Evolutionary conservation across 2,329 filamentous ascomycete species (phyloP), one percentile per base, ranked within the genome.

Genomic region (Pseudogymnoascus sp.): DNA sequence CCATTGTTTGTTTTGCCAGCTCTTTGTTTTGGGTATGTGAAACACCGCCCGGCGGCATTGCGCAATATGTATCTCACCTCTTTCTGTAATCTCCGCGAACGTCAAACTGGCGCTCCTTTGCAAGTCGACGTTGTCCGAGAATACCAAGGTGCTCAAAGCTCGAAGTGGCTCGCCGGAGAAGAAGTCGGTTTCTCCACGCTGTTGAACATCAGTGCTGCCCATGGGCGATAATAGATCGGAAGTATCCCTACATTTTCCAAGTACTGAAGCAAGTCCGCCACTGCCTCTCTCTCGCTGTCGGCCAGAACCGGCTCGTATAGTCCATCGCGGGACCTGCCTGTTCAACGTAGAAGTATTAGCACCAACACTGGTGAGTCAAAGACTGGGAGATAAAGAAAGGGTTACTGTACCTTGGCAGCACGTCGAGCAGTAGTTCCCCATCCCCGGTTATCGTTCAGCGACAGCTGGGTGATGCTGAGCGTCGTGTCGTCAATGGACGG

Each of bases 91-190:
- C 76, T 99, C 95, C 65, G 95, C 95, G 82, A 99, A 99, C 2
- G 95, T 99, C 76, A 99, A 84, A 76, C 93, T 97, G 62, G 95
- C 95, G 78, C 95, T 97, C 69, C 95, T 86, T 79, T 99, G 95
- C 62, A 99, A 83, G 76, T 99, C 95, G 75, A 99, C 93, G 79
- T 99, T 99, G 77, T 97, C 93, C 64, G 95, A 99, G 76, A 96
- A 99, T 64, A 99, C 95, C 26, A 99, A 84, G 11, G 93, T 99
- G 77, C 91, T 97, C 64, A 99, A 80, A 53, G 95, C 93, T 77
- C 90, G 89, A 64, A 99, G 86, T 53, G 95, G 95, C 74, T 97
- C 93, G 77, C 95, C 95, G 38, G 90, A 88, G 78, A 99, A 99
- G 85, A 99, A 99, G 77, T 99, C 93, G 71, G 93, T 97, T 76